Evolutionary conservation across 257 asterid species (phyloP).

Genomic region (Capsicum rhomboideum): DNA sequence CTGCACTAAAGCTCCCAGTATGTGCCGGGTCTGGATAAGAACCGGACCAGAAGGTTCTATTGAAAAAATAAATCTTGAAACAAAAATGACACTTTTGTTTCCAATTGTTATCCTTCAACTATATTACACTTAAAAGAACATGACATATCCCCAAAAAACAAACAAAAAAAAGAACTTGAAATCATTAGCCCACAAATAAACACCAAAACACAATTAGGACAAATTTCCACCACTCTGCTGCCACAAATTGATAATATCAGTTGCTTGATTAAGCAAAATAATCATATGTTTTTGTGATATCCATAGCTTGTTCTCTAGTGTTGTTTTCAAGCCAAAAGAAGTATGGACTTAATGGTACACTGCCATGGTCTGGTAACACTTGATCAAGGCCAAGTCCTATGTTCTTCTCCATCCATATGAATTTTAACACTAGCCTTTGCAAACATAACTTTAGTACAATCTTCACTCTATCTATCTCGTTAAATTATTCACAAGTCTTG

Average conservation of each 20-base stretch:
- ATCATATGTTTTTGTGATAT: constrained; percentile 47
- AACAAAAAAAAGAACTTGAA: not conserved
- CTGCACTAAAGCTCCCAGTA: too few relatives aligned
- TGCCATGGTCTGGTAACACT: constrained; percentile 29
- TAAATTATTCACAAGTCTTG: too few relatives aligned
- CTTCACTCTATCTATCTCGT: not conserved
- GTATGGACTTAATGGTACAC: constrained; percentile 34
- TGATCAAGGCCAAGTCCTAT: constrained; percentile 39
- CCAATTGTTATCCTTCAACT: not conserved
- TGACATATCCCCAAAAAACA: not conserved
- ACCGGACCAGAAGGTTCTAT: too few relatives aligned
- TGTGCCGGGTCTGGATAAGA: too few relatives aligned
- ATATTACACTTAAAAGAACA: not conserved
- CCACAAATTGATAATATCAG: constrained; percentile 48
- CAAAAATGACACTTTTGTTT: not conserved
- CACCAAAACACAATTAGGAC: constrained; percentile 5
- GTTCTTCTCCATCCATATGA: constrained; percentile 53
- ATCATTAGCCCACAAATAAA: not conserved
- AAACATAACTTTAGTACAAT: too few relatives aligned
- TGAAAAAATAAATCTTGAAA: not conserved
- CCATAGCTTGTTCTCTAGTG: constrained; percentile 40
- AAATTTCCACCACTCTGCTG: constrained; percentile 48
- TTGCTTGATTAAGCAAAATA: constrained; percentile 44
- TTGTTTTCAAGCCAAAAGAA: too few relatives aligned
- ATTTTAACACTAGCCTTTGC: constrained; percentile 27